A percentile compares a stretch with the other conserved stretches of the same genome.
Conservation (phyloP, 2,329 filamentous ascomycete species). For the Thermothelomyces thermophilus region DNA sequence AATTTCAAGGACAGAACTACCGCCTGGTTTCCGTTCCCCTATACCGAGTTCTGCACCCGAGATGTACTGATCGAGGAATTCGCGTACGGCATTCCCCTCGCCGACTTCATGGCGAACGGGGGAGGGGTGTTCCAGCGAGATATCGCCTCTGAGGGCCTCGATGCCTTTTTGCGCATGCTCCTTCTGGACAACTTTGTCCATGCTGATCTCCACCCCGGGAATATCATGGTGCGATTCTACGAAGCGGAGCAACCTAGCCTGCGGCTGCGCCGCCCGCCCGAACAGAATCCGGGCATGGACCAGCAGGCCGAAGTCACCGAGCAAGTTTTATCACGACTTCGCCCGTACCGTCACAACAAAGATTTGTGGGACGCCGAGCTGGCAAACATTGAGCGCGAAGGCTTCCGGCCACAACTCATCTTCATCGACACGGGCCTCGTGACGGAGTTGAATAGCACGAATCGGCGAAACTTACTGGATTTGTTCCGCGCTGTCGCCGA, state of each 20-base stretch:
- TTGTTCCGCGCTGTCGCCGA: constrained; percentile 94
- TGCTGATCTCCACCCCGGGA: constrained; percentile 91
- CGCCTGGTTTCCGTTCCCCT: constrained; percentile 95
- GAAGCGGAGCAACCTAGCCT: constrained; percentile 66
- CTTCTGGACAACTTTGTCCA: constrained; percentile 97
- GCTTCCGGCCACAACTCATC: constrained; percentile 87
- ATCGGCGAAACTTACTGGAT: constrained; percentile 86
- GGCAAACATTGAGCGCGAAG: constrained; percentile 71
- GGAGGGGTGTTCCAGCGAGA: constrained; percentile 90
- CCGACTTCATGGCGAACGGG: constrained; percentile 84
- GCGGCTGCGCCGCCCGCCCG: constrained; percentile 24
- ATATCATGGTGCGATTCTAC: constrained; percentile 99
- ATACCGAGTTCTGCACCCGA: constrained; percentile 84
- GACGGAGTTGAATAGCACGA: constrained; percentile 81
- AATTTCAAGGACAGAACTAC: constrained; percentile 87
- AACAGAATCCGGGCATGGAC: constrained; percentile 25
- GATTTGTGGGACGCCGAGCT: constrained; percentile 72
- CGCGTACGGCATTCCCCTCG: constrained; percentile 85
- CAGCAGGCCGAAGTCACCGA: constrained; percentile 72
- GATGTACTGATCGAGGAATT: constrained; percentile 94
- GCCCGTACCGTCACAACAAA: constrained; percentile 59
- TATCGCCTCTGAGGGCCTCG: constrained; percentile 88
- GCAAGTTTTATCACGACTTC: constrained; percentile 71
- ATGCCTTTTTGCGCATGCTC: constrained; percentile 94
- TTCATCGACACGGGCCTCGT: constrained; percentile 97